Evolutionary conservation across 1,139 yeast species (phyloP).

Genomic region (Magnusiomyces tetraspermus): DNA sequence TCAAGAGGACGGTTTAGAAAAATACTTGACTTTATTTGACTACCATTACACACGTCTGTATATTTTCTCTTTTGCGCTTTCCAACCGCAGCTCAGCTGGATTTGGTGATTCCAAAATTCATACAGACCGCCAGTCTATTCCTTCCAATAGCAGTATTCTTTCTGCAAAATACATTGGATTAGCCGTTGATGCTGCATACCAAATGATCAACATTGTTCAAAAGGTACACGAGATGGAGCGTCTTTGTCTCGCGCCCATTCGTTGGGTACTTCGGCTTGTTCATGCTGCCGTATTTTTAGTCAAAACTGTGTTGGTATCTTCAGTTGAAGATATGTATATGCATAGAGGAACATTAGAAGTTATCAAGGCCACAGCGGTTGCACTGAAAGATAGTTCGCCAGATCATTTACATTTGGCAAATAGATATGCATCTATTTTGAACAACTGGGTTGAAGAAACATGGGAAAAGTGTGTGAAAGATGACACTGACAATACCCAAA

Average conservation of each 20-base stretch:
- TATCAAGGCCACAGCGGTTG: slow-evolving; percentile 65
- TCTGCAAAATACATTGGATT: slow-evolving; percentile 66
- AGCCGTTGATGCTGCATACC: slow-evolving; percentile 80
- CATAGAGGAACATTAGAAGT: slow-evolving; percentile 56
- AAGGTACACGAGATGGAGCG: slow-evolving; percentile 54
- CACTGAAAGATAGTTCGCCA: slow-evolving; percentile 74
- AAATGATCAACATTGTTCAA: slow-evolving; percentile 61
- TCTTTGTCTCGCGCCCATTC: slow-evolving; percentile 72
- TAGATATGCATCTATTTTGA: slow-evolving; percentile 66
- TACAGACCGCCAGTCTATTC: slow-evolving; percentile 3
- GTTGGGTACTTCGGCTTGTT: slow-evolving; percentile 86
- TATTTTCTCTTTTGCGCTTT: slow-evolving; percentile 69
- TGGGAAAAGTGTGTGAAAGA: neutral
- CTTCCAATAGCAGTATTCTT: slow-evolving; percentile 26
- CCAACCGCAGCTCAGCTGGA: slow-evolving; percentile 36
- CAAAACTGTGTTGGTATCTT: slow-evolving; percentile 49
- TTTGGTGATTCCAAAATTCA: slow-evolving; percentile 4
- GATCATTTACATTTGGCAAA: slow-evolving; percentile 81
- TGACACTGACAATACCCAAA: neutral
- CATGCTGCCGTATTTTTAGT: slow-evolving; percentile 86
- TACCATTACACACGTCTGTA: slow-evolving; percentile 76
- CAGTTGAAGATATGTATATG: slow-evolving; percentile 39
- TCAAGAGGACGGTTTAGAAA: slow-evolving; percentile 47
- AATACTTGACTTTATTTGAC: slow-evolving; percentile 70
- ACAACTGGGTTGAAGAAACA: neutral